Percentiles rank a stretch among this genome's conserved stretches.
These are phyloP conservation scores for Plasmodium knowlesi DNA, from an alignment of 169 alveolate species.

Conservation along the genomic window DNA sequence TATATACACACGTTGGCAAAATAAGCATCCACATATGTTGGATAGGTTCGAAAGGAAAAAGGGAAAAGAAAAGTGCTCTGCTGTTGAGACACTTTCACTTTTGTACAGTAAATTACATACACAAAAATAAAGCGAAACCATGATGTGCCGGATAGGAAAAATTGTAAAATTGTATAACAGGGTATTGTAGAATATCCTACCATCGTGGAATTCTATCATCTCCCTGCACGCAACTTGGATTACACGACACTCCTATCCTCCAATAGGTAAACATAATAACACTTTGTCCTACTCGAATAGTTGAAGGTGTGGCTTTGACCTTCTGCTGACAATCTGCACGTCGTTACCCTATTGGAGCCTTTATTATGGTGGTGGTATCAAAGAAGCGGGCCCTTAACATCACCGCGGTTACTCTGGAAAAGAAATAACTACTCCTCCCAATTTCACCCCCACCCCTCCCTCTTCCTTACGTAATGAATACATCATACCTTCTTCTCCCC, in stretches of 20 bases:
- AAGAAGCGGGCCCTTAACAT: not conserved
- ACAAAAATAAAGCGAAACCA: not conserved
- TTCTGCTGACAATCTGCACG: not conserved
- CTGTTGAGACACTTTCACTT: not conserved
- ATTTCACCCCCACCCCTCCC: too few relatives aligned
- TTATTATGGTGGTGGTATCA: not conserved
- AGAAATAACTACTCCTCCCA: not conserved
- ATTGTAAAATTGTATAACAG: not conserved
- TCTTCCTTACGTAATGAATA: too few relatives aligned
- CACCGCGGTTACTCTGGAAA: not conserved
- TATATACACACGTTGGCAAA: not conserved
- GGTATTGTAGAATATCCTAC: not conserved
- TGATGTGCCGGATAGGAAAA: not conserved
- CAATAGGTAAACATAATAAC: not conserved
- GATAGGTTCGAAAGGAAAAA: not conserved
- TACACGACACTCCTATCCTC: not conserved
- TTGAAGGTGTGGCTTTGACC: not conserved
- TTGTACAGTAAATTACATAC: not conserved
- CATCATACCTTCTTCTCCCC: not conserved
- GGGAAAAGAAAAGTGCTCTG: not conserved
- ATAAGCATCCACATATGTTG: not conserved
- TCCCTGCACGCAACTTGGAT: not conserved
- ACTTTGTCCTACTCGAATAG: not conserved
- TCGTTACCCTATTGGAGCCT: not conserved
- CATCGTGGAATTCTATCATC: not conserved